A percentile compares a stretch with the other conserved stretches of the same genome.
phyloP scores from a whole-genome alignment of 2,329 filamentous ascomycete species.

The Pseudogymnoascus sp. region DNA sequence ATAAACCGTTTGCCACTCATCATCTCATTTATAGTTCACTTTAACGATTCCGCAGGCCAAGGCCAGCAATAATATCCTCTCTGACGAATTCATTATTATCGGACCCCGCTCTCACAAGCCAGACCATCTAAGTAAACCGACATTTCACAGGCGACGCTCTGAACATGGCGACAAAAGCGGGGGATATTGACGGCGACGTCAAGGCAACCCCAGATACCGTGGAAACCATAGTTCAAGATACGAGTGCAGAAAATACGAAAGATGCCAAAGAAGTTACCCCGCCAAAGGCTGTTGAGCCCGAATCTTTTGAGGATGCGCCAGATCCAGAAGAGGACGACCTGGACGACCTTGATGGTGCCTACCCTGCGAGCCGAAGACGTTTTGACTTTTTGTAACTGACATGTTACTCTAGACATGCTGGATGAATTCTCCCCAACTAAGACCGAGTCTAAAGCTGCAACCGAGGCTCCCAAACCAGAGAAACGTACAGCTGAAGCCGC shows the following conservation, averaged over 20 bases:
- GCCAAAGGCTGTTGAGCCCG: not conserved
- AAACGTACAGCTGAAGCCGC: constrained; percentile 15
- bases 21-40: not conserved
- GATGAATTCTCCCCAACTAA: constrained; percentile 76
- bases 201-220: not conserved
- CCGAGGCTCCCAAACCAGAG: constrained; percentile 23
- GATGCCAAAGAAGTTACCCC: not conserved
- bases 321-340: constrained; percentile 91
- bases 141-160: not conserved
- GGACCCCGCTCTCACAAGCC: not conserved
- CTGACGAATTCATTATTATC: not conserved
- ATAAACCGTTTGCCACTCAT: not conserved
- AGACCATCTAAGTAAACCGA: not conserved
- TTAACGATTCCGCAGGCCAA: not conserved
- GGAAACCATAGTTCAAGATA: not conserved
- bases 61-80: not conserved
- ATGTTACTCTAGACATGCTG: constrained; percentile 63
- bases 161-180: constrained; percentile 2
- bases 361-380: not conserved
- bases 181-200: constrained; percentile 1
- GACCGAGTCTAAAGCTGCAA: constrained; percentile 40
- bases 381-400: not conserved
- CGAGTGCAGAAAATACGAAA: not conserved
- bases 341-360: constrained; percentile 80
- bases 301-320: constrained; percentile 50